Evolutionary conservation across 306 rosid species (phyloP).

Genomic region (Acmispon strigosus): DNA sequence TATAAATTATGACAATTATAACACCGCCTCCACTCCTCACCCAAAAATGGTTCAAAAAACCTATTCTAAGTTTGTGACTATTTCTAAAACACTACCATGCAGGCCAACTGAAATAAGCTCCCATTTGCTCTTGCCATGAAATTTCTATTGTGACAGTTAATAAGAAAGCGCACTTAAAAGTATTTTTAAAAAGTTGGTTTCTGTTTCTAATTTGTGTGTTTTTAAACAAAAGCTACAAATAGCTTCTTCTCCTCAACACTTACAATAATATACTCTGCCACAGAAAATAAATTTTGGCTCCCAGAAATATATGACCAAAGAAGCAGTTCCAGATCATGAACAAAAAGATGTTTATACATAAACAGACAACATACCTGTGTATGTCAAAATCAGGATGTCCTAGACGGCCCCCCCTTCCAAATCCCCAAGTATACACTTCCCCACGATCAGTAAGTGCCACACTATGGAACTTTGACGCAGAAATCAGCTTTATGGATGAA

Average conservation of each 20-base stretch:
- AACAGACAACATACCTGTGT: conserved; percentile 59
- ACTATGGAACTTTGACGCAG: conserved; percentile 92
- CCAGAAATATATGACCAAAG: not conserved
- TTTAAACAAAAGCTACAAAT: not conserved
- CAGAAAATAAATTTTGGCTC: not conserved
- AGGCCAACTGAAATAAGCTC: not conserved
- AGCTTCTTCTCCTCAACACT: not conserved
- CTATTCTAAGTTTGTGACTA: not conserved
- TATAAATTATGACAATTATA: not conserved
- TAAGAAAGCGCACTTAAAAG: not conserved
- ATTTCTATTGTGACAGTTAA: not conserved
- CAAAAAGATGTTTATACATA: not conserved
- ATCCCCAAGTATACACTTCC: conserved; percentile 93
- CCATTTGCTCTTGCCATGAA: not conserved
- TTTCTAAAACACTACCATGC: not conserved
- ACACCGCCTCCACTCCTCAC: not conserved
- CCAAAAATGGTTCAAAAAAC: not conserved
- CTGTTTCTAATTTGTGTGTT: not conserved
- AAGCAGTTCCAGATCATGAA: not conserved
- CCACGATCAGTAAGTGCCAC: conserved; percentile 79
- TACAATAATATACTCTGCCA: not conserved
- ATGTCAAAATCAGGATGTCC: conserved; percentile 98
- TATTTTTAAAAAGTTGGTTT: not conserved
- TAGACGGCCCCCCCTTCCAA: conserved; percentile 96
- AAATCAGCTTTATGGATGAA: conserved; percentile 55